phyloP scores from a whole-genome alignment of 257 asterid genomes.

The Coffea canephora region DNA sequence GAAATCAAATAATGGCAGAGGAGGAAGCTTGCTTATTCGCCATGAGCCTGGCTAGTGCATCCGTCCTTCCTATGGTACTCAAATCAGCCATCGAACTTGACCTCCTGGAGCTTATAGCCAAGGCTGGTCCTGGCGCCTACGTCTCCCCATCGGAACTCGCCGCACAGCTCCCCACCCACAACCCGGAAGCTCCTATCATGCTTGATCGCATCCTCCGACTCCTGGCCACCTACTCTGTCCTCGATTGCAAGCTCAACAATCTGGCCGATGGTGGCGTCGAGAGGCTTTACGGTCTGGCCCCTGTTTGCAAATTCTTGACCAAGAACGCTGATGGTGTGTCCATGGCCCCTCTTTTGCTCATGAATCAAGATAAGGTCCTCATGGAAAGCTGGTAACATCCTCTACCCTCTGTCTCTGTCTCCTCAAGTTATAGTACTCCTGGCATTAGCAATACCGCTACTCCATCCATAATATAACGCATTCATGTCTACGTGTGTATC shows the following conservation, averaged over 20 bases:
- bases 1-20: slow-evolving; percentile 23
- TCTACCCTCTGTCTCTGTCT: not conserved
- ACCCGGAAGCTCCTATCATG: slow-evolving; percentile 52
- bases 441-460: too few relatives aligned
- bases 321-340: slow-evolving; percentile 70
- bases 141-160: slow-evolving; percentile 59
- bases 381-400: slow-evolving; percentile 79
- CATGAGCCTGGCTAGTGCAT: slow-evolving; percentile 66
- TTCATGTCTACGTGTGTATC: too few relatives aligned
- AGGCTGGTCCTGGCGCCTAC: slow-evolving; percentile 52
- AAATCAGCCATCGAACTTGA: slow-evolving; percentile 70
- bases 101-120: slow-evolving; percentile 65
- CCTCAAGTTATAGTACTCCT: not conserved
- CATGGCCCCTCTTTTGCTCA: slow-evolving; percentile 60
- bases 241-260: slow-evolving; percentile 40
- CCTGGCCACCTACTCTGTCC: slow-evolving; percentile 51
- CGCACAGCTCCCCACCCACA: slow-evolving; percentile 45
- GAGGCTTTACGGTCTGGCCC: slow-evolving; percentile 58
- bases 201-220: slow-evolving; percentile 75
- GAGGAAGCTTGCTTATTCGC: slow-evolving; percentile 49
- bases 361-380: slow-evolving; percentile 82
- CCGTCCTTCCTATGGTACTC: slow-evolving; percentile 73
- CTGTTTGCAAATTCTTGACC: slow-evolving; percentile 61
- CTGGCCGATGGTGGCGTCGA: slow-evolving; percentile 45
- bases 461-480: too few relatives aligned